Conservation (phyloP, 345 rosid genomes). For the Melaleuca alternifolia region DNA sequence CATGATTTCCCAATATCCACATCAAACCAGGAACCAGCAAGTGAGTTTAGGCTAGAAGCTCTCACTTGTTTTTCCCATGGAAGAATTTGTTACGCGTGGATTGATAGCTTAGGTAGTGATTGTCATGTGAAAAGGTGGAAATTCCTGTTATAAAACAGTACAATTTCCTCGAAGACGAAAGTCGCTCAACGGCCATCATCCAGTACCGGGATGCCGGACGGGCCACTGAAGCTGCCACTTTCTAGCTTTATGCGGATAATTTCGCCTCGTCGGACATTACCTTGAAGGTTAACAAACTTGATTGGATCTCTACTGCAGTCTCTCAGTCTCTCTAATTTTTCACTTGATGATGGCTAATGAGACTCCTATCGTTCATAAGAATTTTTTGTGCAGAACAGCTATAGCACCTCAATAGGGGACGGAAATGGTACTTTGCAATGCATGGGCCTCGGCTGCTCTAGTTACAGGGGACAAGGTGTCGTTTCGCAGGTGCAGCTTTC, state of each 20-base stretch:
- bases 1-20: no score
- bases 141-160: background rate
- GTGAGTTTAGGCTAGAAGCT: no score
- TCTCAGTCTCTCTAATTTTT: background rate
- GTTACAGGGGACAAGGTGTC: background rate
- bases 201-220: background rate
- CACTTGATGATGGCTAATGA: background rate
- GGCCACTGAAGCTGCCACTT: background rate
- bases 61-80: no score
- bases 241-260: background rate
- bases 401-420: background rate
- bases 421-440: no score
- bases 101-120: background rate
- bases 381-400: background rate
- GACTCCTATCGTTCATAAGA: background rate
- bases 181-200: background rate
- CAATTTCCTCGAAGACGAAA: background rate
- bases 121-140: background rate
- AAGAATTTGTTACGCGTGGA: background rate
- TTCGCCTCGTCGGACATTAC: background rate
- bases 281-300: background rate
- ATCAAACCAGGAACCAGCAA: no score
- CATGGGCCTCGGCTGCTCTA: background rate
- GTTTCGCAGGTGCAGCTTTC: background rate
- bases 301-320: background rate